Evolutionary conservation across 306 rosid genomes (phyloP).

Genomic region (Hylodesmum podocarpum): DNA sequence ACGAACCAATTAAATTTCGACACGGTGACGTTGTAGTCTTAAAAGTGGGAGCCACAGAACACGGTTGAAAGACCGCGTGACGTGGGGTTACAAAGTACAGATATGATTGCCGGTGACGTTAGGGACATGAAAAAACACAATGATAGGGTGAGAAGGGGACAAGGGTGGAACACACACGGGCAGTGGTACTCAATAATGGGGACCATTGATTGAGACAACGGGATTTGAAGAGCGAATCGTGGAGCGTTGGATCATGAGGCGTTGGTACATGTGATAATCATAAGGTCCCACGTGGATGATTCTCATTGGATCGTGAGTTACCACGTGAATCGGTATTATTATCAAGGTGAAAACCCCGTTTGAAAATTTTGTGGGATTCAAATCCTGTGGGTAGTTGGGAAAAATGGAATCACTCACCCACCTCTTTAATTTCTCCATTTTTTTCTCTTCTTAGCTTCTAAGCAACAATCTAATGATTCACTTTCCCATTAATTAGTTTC

Average conservation of each 20-base stretch:
- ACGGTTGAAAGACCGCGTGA: constrained; percentile 31
- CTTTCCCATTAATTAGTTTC: neutral
- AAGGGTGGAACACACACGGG: constrained; percentile 39
- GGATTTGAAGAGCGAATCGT: constrained; percentile 12
- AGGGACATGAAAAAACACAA: constrained; percentile 36
- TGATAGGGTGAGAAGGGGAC: constrained; percentile 50
- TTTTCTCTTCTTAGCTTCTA: neutral
- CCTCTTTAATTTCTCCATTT: neutral
- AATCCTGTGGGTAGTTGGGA: constrained; percentile 9
- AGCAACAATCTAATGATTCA: neutral
- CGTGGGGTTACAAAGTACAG: neutral
- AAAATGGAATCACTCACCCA: neutral
- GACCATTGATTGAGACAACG: constrained; percentile 45
- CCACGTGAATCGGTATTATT: constrained; percentile 29
- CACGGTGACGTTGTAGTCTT: neutral
- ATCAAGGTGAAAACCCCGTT: neutral
- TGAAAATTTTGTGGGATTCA: neutral
- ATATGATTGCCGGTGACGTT: constrained; percentile 22
- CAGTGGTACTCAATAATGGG: constrained; percentile 32
- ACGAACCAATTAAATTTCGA: constrained; percentile 34
- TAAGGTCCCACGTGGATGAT: constrained; percentile 46
- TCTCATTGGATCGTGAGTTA: constrained; percentile 43
- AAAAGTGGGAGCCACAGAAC: neutral
- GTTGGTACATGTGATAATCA: constrained; percentile 43
- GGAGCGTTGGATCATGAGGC: constrained; percentile 44